Evolutionary conservation across 2,329 filamentous ascomycete species (phyloP).

Genomic region (Aureobasidium sp.): DNA sequence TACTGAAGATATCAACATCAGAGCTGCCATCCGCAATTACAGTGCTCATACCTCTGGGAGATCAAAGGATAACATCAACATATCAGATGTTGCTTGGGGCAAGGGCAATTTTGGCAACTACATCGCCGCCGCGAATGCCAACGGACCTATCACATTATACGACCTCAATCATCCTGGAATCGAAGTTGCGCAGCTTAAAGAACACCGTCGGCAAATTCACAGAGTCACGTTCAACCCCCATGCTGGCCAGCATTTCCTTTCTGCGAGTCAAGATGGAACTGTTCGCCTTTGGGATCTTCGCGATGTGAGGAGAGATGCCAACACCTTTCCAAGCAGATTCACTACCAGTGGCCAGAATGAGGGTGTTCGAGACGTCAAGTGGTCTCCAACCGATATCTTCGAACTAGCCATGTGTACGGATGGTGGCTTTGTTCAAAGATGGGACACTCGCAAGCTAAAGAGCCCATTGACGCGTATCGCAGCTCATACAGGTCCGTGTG

Average conservation of each 20-base stretch:
- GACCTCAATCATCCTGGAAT: conserved; percentile 55
- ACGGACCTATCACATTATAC: conserved; percentile 59
- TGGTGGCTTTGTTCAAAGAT: conserved; percentile 55
- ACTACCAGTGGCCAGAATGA: conserved; percentile 52
- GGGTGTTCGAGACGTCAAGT: conserved; percentile 56
- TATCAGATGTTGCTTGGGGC: conserved; percentile 62
- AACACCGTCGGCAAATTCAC: conserved; percentile 60
- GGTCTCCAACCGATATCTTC: conserved; percentile 56
- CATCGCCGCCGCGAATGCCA: conserved; percentile 57
- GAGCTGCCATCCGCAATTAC: conserved; percentile 50
- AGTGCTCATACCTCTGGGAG: conserved; percentile 16
- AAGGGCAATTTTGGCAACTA: conserved; percentile 53
- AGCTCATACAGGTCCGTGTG: conserved; percentile 48
- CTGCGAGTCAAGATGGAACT: conserved; percentile 57
- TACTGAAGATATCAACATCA: conserved; percentile 57
- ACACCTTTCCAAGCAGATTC: conserved; percentile 48
- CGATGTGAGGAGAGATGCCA: conserved; percentile 44
- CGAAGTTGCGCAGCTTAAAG: conserved; percentile 55
- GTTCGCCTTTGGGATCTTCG: conserved; percentile 60
- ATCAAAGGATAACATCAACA: conserved; percentile 47
- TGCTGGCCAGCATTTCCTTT: conserved; percentile 52
- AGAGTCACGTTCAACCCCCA: conserved; percentile 59
- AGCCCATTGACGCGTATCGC: conserved; percentile 53
- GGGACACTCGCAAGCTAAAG: conserved; percentile 54
- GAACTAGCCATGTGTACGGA: conserved; percentile 60